Base-by-base conservation (phyloP, 768 basidiomycete genomes). In the Boletus vinaceobasis region DNA sequence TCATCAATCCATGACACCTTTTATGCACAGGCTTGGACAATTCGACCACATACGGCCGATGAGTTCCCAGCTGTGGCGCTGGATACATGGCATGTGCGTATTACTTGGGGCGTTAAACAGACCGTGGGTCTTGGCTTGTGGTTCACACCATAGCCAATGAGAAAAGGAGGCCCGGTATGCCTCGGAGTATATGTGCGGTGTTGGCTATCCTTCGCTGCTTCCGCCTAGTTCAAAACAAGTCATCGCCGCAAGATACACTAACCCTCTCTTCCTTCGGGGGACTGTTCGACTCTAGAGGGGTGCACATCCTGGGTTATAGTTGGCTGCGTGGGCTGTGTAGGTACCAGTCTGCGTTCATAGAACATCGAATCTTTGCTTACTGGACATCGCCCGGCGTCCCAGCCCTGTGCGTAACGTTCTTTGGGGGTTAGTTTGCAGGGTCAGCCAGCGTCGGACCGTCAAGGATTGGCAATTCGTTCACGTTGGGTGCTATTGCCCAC, bases 301-400 rank as follows among this genome's bases (percentile, higher is more conserved):
- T 78, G 5, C 86, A 87, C 58, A 65, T 81, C 27, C 56, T 85
- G 27, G 79, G 74, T n/a, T 87, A 82, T 71, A 74, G 74, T 11
- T 85, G 82, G 80, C 67, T 86, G 29, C 83, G 83, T 68, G 86
- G 86, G 55, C 86, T 85, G 86, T 83, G 86, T 85, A 66, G 71
- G 83, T 78, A 19, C 32, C 23, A 13, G 19, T 32, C 42, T 33
- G 14, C 21, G 7, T 39, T 29, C 11, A 26, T 42, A 32, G 11
- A 29, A 10, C 32, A 38, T 19, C 9, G 19, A 26, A 15, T 38
- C 13, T 42, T 17, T 26, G 51, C 48, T 50, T 23, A 36, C 19
- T 7, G n/a, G 17, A 32, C 21, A 19, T 40, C 7, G 13, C 26
- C 19, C 31, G 40, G 21, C 14, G 15, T 26, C 14, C 14, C 7